phyloP scores from a whole-genome alignment of 371 early-diverging fungal species.

The Mycotypha africana region DNA sequence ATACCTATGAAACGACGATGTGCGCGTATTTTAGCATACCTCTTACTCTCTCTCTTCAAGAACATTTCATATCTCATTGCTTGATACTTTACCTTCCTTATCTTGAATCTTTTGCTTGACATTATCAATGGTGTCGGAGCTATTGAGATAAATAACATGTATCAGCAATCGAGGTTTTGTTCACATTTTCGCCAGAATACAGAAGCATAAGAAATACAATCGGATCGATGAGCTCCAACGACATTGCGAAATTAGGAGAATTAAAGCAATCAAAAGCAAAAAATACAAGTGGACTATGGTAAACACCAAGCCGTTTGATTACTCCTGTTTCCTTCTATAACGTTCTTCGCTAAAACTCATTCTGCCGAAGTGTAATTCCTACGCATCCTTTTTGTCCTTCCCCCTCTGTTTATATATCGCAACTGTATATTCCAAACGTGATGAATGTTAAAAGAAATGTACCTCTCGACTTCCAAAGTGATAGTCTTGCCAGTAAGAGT shows the following conservation, averaged over 20 bases:
- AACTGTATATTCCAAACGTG: too few relatives aligned
- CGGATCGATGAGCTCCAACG: background rate
- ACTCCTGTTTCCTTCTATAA: too few relatives aligned
- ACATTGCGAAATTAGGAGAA: too few relatives aligned
- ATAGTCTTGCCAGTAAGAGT: slow-evolving; percentile 90
- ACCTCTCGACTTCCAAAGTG: slow-evolving; percentile 91
- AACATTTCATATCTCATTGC: background rate
- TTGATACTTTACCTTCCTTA: slow-evolving; percentile 68
- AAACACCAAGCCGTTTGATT: too few relatives aligned
- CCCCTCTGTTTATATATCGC: too few relatives aligned
- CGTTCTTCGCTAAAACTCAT: too few relatives aligned
- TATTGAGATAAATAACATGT: background rate
- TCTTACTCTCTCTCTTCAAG: background rate
- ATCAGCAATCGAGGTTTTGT: background rate
- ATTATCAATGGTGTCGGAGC: slow-evolving; percentile 56
- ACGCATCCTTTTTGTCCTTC: too few relatives aligned
- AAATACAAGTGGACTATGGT: too few relatives aligned
- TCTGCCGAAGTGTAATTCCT: too few relatives aligned
- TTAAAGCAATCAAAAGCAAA: too few relatives aligned
- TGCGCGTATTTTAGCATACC: background rate
- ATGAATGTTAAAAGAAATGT: too few relatives aligned
- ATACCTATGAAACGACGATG: slow-evolving; percentile 56
- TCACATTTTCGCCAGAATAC: too few relatives aligned
- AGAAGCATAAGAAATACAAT: background rate
- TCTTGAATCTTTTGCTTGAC: slow-evolving; percentile 98